Conservation (phyloP, 2,329 filamentous ascomycete species). For the Neoarthrinium moseri region DNA sequence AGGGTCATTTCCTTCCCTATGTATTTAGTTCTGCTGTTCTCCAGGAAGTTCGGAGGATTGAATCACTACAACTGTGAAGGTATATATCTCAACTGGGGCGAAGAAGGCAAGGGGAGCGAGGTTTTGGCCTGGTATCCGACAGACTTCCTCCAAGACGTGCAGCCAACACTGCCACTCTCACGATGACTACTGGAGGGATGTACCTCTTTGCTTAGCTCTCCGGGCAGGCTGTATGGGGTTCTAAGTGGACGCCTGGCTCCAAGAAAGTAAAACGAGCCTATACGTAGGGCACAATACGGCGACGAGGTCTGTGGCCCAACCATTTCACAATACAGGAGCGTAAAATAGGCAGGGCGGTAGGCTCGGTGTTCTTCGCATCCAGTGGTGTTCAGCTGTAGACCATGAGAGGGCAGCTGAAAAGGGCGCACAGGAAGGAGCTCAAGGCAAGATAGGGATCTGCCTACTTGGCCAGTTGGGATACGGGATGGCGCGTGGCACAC, state of each 20-base stretch:
- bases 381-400: slow-evolving; percentile 36
- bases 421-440: slow-evolving; percentile 47
- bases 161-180: slow-evolving; percentile 65
- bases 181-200: slow-evolving; percentile 68
- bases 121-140: slow-evolving; percentile 46
- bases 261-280: slow-evolving; percentile 45
- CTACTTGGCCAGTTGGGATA: slow-evolving; percentile 52
- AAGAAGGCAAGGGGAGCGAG: slow-evolving; percentile 28
- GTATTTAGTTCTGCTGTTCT: no score
- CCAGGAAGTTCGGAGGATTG: no score
- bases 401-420: slow-evolving; percentile 42
- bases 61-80: no score
- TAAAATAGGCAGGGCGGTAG: slow-evolving; percentile 50
- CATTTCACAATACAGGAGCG: slow-evolving; percentile 61
- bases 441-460: slow-evolving; percentile 60
- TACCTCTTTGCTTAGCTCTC: slow-evolving; percentile 63
- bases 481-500: slow-evolving; percentile 57
- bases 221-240: slow-evolving; percentile 59
- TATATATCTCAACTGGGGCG: slow-evolving; percentile 26
- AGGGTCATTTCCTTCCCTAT: no score
- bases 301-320: slow-evolving; percentile 43
- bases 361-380: slow-evolving; percentile 42
- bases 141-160: slow-evolving; percentile 51
- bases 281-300: slow-evolving; percentile 63
- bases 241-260: slow-evolving; percentile 70